Conservation (phyloP, 306 rosid species). For the Acacia acuminata region DNA sequence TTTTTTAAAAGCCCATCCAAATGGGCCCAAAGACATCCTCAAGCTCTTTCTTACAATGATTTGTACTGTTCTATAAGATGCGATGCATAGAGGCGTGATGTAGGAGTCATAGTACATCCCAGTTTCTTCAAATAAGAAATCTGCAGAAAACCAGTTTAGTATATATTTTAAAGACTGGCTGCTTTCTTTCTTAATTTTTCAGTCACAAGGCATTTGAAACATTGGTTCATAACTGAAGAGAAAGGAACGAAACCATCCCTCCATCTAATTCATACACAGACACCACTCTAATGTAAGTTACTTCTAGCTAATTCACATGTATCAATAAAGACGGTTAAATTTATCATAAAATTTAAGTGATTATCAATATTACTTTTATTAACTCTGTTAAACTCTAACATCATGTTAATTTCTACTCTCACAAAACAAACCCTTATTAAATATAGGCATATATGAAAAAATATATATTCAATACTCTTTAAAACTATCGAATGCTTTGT, state of each 20-base stretch:
- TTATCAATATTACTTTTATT: too few relatives aligned
- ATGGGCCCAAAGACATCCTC: background rate
- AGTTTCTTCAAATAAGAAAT: constrained; percentile 78
- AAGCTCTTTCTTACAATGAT: constrained; percentile 46
- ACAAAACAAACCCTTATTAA: too few relatives aligned
- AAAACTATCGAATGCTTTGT: too few relatives aligned
- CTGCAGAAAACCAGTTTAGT: constrained; percentile 44
- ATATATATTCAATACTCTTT: too few relatives aligned
- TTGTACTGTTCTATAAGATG: constrained; percentile 90
- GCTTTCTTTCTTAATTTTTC: background rate
- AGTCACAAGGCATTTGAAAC: background rate
- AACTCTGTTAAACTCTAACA: too few relatives aligned
- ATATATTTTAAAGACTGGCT: background rate
- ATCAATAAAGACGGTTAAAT: too few relatives aligned
- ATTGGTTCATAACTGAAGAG: background rate
- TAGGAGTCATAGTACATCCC: constrained; percentile 83
- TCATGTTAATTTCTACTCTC: too few relatives aligned
- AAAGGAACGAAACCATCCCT: background rate
- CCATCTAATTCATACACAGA: background rate
- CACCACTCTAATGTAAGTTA: too few relatives aligned
- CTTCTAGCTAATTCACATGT: too few relatives aligned
- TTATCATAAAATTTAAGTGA: too few relatives aligned
- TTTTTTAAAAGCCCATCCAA: too few relatives aligned
- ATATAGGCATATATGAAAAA: too few relatives aligned
- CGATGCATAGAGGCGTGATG: constrained; percentile 92